A percentile compares a stretch with the other conserved stretches of the same genome.
These are phyloP conservation scores for Lichtheimia corymbifera DNA, from an alignment of 371 early-diverging fungal genomes.

Conservation along the genomic window DNA sequence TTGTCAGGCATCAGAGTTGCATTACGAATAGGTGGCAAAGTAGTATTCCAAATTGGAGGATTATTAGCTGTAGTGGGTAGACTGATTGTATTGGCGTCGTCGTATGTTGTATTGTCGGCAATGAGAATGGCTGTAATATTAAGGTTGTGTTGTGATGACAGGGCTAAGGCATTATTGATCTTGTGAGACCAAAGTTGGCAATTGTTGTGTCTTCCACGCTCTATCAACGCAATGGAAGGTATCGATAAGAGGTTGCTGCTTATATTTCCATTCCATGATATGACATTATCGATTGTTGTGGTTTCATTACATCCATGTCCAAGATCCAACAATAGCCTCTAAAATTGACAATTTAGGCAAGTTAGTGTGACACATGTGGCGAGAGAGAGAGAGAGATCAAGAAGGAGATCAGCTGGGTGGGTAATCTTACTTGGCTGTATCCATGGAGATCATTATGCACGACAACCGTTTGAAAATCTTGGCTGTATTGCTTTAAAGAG, in stretches of 20 bases:
- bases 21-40: conserved; percentile 25
- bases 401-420: background rate
- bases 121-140: conserved; percentile 29
- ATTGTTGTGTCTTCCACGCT: conserved; percentile 21
- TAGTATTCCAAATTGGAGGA: conserved; percentile 22
- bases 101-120: conserved; percentile 28
- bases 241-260: conserved; percentile 6
- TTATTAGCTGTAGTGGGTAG: conserved; percentile 13
- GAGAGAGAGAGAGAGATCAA: background rate
- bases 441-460: conserved; percentile 27
- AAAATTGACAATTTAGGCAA: too few relatives aligned
- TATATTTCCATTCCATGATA: conserved; percentile 5
- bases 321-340: conserved; percentile 22
- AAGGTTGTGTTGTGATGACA: conserved; percentile 24
- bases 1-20: conserved; percentile 38
- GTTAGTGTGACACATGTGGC: background rate
- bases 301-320: conserved; percentile 11
- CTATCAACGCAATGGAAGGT: conserved; percentile 31
- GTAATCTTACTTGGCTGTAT: conserved; percentile 23
- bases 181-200: conserved; percentile 34
- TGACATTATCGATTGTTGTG: conserved; percentile 9
- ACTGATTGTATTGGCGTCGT: background rate
- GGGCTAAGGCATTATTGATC: conserved; percentile 19
- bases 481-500: conserved; percentile 33
- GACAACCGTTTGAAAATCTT: conserved; percentile 38